Evolutionary conservation across 2,329 filamentous ascomycete genomes (phyloP).

Genomic region (Clonostachys byssicola): DNA sequence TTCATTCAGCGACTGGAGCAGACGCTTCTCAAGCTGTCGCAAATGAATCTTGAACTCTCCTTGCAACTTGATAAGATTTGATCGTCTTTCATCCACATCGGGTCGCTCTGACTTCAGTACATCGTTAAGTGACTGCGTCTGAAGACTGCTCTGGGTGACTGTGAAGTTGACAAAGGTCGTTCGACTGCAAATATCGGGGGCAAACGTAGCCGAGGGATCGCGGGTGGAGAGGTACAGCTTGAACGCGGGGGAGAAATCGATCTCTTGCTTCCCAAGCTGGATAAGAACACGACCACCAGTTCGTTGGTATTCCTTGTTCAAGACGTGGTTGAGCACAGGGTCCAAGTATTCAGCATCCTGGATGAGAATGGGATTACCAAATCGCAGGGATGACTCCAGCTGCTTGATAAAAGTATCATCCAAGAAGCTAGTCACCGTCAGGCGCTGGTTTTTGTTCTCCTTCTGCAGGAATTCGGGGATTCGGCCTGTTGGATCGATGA

Average conservation of each 20-base stretch:
- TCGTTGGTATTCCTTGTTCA: slow-evolving; percentile 99
- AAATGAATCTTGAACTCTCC: slow-evolving; percentile 99
- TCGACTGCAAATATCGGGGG: slow-evolving; percentile 94
- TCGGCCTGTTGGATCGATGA: slow-evolving; percentile 94
- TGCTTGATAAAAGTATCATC: slow-evolving; percentile 98
- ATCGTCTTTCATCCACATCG: slow-evolving; percentile 92
- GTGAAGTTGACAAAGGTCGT: slow-evolving; percentile 99
- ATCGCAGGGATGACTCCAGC: slow-evolving; percentile 91
- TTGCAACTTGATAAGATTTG: slow-evolving; percentile 97
- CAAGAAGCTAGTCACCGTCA: slow-evolving; percentile 96
- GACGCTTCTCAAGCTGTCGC: slow-evolving; percentile 87
- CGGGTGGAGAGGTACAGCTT: slow-evolving; percentile 91
- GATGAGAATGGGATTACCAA: slow-evolving; percentile 97
- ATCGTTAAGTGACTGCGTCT: slow-evolving; percentile 96
- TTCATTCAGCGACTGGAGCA: slow-evolving; percentile 93
- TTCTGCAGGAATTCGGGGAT: slow-evolving; percentile 94
- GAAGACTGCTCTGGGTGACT: slow-evolving; percentile 96
- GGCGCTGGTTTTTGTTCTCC: slow-evolving; percentile 86
- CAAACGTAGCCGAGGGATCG: slow-evolving; percentile 92
- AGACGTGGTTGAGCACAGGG: slow-evolving; percentile 93
- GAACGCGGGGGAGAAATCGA: slow-evolving; percentile 97
- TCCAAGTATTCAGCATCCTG: slow-evolving; percentile 97
- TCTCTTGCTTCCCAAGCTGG: slow-evolving; percentile 97
- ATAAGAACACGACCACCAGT: slow-evolving; percentile 97
- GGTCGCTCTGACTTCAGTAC: slow-evolving; percentile 96